phyloP scores from a whole-genome alignment of 75 land plant genomes.

The Sequoiadendron giganteum region DNA sequence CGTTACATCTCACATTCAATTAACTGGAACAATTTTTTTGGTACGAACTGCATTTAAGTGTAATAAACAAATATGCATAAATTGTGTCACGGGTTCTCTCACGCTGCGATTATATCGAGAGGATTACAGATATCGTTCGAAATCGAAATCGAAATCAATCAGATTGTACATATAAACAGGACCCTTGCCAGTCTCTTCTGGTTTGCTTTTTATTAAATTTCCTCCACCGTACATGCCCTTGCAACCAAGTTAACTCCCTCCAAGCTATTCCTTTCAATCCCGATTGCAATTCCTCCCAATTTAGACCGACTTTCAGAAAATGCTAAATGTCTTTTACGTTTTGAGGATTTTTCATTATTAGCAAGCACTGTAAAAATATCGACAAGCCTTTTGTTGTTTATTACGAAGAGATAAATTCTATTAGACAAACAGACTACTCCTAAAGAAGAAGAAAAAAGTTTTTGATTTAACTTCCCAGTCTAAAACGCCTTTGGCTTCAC shows the following conservation, averaged over 20 bases:
- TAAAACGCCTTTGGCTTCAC: no score
- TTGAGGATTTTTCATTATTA: no score
- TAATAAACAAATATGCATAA: background rate
- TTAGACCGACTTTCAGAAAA: no score
- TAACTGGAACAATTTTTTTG: background rate
- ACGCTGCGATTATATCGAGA: background rate
- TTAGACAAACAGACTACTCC: no score
- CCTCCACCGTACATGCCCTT: background rate
- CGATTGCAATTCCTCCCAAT: background rate
- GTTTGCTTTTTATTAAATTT: background rate
- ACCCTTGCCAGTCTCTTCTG: background rate
- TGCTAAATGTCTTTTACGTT: no score
- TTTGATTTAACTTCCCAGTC: no score
- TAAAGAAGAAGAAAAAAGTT: no score
- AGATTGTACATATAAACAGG: background rate
- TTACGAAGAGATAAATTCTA: no score
- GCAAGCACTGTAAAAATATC: no score
- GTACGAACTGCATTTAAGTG: background rate
- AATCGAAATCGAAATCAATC: background rate
- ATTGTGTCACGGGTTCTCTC: background rate
- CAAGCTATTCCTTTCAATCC: background rate
- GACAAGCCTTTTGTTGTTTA: no score
- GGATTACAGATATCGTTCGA: background rate
- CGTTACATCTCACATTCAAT: background rate
- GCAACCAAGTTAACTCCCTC: background rate